Evolutionary conservation across 2,329 filamentous ascomycete genomes (phyloP).

Genomic region (Neofusicoccum kwambonambiense): DNA sequence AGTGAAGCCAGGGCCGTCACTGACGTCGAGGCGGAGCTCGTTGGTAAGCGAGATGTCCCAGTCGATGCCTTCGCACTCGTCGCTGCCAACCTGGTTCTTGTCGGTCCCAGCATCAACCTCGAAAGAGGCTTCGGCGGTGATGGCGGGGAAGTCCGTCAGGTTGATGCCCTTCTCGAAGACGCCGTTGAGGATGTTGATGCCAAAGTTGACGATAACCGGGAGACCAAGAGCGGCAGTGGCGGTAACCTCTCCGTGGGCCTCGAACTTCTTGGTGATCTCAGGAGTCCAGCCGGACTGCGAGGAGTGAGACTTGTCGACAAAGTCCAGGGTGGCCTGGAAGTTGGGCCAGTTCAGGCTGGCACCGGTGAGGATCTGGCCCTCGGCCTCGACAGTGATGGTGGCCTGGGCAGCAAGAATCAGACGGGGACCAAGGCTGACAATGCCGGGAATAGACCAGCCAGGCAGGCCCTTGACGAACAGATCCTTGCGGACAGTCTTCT

Average conservation of each 20-base stretch:
- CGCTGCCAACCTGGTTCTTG: constrained; percentile 11
- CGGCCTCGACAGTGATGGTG: constrained; percentile 16
- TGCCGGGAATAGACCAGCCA: constrained; percentile 20
- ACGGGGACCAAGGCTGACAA: constrained; percentile 7
- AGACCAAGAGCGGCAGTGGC: constrained; percentile 16
- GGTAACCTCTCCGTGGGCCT: constrained; percentile 18
- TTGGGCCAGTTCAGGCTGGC: constrained; percentile 18
- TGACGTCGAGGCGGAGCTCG: constrained; percentile 11
- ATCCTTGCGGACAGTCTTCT: constrained; percentile 19
- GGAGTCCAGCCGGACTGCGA: constrained; percentile 18
- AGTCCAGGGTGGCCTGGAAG: constrained; percentile 17
- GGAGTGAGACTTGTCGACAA: constrained; percentile 6
- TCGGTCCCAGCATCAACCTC: constrained; percentile 1
- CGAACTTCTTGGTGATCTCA: constrained; percentile 18
- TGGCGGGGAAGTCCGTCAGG: constrained; percentile 18
- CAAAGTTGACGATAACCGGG: constrained; percentile 15
- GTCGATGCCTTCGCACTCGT: constrained; percentile 19
- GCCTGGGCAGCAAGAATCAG: constrained; percentile 16
- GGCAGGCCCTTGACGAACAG: constrained; percentile 19
- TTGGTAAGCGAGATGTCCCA: constrained; percentile 19
- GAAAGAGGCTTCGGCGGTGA: constrained; percentile 16
- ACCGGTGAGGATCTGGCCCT: constrained; percentile 19
- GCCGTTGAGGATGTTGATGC: constrained; percentile 20
- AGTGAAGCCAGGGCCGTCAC: background rate
- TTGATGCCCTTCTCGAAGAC: constrained; percentile 16